Percentiles rank a stretch among this genome's conserved stretches.
These are phyloP conservation scores for Dentipellis fragilis DNA, from an alignment of 768 basidiomycete genomes.

Conservation along the genomic window DNA sequence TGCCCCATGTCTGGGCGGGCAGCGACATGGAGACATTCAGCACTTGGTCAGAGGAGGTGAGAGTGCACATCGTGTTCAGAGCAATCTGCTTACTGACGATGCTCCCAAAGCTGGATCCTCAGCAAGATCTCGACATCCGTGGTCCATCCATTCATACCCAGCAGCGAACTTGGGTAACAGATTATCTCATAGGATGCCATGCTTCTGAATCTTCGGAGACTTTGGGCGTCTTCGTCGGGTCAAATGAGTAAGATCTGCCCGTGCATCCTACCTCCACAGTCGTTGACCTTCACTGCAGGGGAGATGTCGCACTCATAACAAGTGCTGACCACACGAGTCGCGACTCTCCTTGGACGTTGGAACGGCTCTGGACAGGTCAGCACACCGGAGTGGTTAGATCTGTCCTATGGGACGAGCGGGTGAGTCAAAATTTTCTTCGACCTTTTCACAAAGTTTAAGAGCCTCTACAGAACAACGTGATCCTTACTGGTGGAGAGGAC, in stretches of 20 bases:
- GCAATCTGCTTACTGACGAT: background rate
- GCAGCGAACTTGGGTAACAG: constrained; percentile 62
- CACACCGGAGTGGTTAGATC: constrained; percentile 25
- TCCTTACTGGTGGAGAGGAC: constrained; percentile 27
- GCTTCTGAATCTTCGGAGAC: constrained; percentile 20
- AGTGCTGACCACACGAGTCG: constrained; percentile 17
- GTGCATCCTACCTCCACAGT: background rate
- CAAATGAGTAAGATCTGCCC: constrained; percentile 49
- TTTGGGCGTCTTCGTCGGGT: constrained; percentile 56
- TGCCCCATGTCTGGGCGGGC: constrained; percentile 59
- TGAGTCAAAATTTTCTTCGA: constrained; percentile 6
- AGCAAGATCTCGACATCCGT: constrained; percentile 53
- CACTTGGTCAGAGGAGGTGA: constrained; percentile 68
- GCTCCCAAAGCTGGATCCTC: constrained; percentile 43
- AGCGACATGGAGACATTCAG: constrained; percentile 96
- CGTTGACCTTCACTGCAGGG: constrained; percentile 12
- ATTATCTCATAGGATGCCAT: constrained; percentile 58
- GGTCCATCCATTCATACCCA: constrained; percentile 48
- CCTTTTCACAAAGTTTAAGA: background rate
- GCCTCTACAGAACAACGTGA: constrained; percentile 19
- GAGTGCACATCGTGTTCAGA: background rate
- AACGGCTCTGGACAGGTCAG: constrained; percentile 19
- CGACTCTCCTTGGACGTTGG: constrained; percentile 18
- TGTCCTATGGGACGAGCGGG: constrained; percentile 22
- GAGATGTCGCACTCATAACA: constrained; percentile 22